These are phyloP conservation scores for Talaromyces sp. DNA, from an alignment of 2,329 filamentous ascomycete species.

Conservation along the genomic window DNA sequence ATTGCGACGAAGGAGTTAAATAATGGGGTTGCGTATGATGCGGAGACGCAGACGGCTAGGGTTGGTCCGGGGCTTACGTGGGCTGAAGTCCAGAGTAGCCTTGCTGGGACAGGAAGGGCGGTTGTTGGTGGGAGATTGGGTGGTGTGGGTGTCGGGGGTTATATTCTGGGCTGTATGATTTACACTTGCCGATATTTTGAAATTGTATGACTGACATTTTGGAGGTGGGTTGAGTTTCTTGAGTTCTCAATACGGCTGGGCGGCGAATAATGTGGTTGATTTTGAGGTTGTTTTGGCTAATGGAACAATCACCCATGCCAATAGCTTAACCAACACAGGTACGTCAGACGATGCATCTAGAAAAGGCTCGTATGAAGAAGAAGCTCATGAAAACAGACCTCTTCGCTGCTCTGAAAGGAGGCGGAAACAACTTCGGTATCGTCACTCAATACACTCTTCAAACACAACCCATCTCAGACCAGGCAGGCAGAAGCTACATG, in stretches of 20 bases:
- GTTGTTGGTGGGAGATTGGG: conserved; percentile 45
- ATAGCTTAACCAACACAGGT: conserved; percentile 31
- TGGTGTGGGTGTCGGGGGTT: conserved; percentile 45
- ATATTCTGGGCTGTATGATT: conserved; percentile 42
- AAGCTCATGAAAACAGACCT: conserved; percentile 27
- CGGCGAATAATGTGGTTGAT: conserved; percentile 44
- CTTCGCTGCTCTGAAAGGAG: conserved; percentile 40
- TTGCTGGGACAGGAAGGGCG: conserved; percentile 29
- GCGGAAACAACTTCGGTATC: conserved; percentile 43
- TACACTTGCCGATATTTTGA: not conserved
- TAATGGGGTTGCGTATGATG: conserved; percentile 29
- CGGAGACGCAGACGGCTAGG: conserved; percentile 35
- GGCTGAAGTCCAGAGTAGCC: conserved; percentile 29
- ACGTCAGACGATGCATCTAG: not conserved
- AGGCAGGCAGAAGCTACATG: conserved; percentile 17
- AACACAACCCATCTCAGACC: conserved; percentile 28
- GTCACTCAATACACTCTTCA: conserved; percentile 37
- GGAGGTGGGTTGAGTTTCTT: conserved; percentile 44
- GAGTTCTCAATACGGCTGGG: conserved; percentile 48
- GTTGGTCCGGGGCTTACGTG: conserved; percentile 34
- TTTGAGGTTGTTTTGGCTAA: conserved; percentile 47
- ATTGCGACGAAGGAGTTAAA: conserved; percentile 44
- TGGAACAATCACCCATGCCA: conserved; percentile 41
- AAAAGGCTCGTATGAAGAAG: not conserved
- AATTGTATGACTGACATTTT: not conserved